Conservation (phyloP, 257 asterid species). For the Ilex asprella region DNA sequence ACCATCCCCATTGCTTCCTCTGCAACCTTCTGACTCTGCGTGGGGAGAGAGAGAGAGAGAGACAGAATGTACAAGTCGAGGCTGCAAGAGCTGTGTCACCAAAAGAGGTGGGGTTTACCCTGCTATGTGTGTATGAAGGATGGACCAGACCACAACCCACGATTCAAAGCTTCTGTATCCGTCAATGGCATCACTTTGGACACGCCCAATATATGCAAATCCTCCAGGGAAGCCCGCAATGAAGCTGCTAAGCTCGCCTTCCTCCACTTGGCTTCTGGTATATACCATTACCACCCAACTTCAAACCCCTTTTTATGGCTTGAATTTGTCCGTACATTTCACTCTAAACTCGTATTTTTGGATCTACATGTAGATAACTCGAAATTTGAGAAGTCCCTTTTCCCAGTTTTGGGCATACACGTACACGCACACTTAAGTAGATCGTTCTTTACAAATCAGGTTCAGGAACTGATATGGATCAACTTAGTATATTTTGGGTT, state of each 20-base stretch:
- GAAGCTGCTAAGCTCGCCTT: conserved; percentile 41
- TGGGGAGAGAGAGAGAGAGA: background rate
- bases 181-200: conserved; percentile 32
- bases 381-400: too few relatives aligned
- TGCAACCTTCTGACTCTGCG: too few relatives aligned
- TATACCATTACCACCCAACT: background rate
- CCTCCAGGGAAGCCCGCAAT: conserved; percentile 39
- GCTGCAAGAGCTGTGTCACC: conserved; percentile 41
- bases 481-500: too few relatives aligned
- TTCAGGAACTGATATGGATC: too few relatives aligned
- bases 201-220: conserved; percentile 20
- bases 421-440: too few relatives aligned
- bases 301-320: too few relatives aligned
- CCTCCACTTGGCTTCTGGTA: conserved; percentile 42
- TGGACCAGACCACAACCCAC: conserved; percentile 40
- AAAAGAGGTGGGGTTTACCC: conserved; percentile 36
- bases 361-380: too few relatives aligned
- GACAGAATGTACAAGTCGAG: conserved; percentile 36
- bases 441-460: too few relatives aligned
- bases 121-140: conserved; percentile 30
- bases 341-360: background rate
- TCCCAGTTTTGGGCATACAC: too few relatives aligned
- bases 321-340: background rate
- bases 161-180: conserved; percentile 43
- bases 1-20: too few relatives aligned